Conservation (phyloP, 352 stramenopile species). For the Phytopythium sindhum region DNA sequence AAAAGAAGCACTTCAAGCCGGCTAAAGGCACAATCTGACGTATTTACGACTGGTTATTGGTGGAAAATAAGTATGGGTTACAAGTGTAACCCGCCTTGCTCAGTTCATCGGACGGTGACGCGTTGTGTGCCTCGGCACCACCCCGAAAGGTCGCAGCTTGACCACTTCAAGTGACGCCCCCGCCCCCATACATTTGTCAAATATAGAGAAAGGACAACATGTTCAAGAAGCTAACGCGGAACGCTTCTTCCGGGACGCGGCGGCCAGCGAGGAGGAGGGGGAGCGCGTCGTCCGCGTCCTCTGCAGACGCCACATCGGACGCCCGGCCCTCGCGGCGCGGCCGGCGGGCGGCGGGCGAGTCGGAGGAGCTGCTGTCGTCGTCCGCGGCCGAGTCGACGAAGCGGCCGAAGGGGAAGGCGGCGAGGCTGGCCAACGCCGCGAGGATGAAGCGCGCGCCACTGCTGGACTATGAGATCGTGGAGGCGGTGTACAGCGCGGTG, state of each 20-base stretch:
- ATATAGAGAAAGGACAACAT: not conserved
- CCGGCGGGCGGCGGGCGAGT: too few species aligned
- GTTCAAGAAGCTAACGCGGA: constrained; percentile 16
- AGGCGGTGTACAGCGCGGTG: constrained; percentile 49
- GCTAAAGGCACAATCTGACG: not conserved
- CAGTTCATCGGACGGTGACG: not conserved
- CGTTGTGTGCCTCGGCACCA: not conserved
- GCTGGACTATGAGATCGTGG: constrained; percentile 39
- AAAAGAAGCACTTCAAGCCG: constrained; percentile 3
- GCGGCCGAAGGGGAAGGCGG: constrained; percentile 16
- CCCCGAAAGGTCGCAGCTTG: constrained; percentile 10
- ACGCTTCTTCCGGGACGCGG: constrained; percentile 11
- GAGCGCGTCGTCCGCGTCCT: not conserved
- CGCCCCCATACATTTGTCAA: not conserved
- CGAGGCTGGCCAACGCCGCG: constrained; percentile 27
- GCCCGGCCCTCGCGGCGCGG: not conserved
- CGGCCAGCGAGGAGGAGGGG: constrained; percentile 4
- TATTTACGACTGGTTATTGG: not conserved
- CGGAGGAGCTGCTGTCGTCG: not conserved
- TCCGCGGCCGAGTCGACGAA: not conserved
- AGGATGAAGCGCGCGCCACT: constrained; percentile 54
- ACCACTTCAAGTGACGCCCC: not conserved
- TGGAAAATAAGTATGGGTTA: constrained; percentile 3
- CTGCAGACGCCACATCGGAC: not conserved
- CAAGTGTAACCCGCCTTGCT: too few species aligned